These are phyloP conservation scores for Fomitopsis schrenkii DNA, from an alignment of 1,284 basidiomycete species.

Conservation along the genomic window DNA sequence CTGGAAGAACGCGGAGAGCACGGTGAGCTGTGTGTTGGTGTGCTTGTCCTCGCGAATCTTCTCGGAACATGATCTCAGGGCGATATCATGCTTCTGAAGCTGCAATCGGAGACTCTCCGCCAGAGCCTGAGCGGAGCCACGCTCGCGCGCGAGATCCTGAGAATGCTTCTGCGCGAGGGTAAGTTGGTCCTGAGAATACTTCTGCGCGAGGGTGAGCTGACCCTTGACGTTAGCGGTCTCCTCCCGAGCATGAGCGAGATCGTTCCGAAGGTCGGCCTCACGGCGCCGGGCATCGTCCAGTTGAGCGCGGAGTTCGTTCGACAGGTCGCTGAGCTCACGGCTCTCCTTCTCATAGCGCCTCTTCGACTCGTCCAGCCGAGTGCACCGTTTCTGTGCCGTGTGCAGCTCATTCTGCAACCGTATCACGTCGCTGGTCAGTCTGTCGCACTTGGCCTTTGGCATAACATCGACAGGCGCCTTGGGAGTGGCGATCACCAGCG, in stretches of 20 bases:
- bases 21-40: background rate
- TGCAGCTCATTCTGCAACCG: background rate
- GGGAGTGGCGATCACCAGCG: background rate
- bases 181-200: background rate
- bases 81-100: background rate
- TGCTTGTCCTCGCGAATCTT: background rate
- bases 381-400: background rate
- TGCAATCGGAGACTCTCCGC: too few species aligned
- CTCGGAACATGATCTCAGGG: background rate
- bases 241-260: background rate
- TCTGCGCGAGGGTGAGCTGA: background rate
- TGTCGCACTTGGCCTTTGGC: background rate
- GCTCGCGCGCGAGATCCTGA: background rate
- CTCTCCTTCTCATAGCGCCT: background rate
- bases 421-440: background rate
- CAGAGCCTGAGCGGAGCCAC: background rate
- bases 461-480: background rate
- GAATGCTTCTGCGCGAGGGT: background rate
- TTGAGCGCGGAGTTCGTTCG: background rate
- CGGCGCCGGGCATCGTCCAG: background rate
- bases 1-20: background rate
- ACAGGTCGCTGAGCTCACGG: background rate
- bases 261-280: background rate
- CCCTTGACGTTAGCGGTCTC: background rate
- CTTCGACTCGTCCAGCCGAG: background rate